These are phyloP conservation scores for Boletus reticulatus DNA, from an alignment of 768 basidiomycete genomes.

Conservation along the genomic window DNA sequence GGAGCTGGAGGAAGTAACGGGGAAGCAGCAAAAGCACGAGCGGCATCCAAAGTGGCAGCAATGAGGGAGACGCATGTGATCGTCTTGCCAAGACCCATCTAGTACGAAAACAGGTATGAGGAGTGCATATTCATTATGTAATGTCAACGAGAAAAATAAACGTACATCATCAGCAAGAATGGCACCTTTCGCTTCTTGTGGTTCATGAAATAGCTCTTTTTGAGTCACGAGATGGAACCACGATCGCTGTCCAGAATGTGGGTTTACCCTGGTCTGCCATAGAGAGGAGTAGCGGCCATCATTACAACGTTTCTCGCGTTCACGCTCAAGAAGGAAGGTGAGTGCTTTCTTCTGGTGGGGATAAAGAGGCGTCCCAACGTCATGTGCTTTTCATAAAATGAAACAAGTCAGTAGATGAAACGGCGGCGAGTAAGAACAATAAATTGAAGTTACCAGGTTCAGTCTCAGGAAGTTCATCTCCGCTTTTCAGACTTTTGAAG, in stretches of 20 bases:
- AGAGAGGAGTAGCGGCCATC: constrained; percentile 68
- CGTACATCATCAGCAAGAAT: constrained; percentile 97
- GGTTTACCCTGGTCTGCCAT: constrained; percentile 61
- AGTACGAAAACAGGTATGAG: not conserved
- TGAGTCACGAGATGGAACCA: constrained; percentile 90
- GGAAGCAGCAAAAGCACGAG: constrained; percentile 59
- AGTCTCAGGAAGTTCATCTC: constrained; percentile 83
- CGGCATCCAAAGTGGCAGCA: constrained; percentile 75
- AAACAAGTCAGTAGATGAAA: constrained; percentile 14
- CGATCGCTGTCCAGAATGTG: constrained; percentile 40
- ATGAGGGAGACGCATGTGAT: constrained; percentile 94
- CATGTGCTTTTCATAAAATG: constrained; percentile 43
- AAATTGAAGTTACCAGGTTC: constrained; percentile 66
- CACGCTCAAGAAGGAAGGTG: constrained; percentile 90
- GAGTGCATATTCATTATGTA: constrained; percentile 14
- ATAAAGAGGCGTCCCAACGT: constrained; percentile 85
- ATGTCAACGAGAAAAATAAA: constrained; percentile 13
- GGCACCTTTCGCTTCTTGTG: constrained; percentile 76
- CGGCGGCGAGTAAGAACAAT: constrained; percentile 10
- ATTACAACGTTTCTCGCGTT: constrained; percentile 56
- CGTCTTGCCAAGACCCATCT: constrained; percentile 99
- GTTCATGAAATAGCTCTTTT: constrained; percentile 65
- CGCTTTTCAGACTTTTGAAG: constrained; percentile 84
- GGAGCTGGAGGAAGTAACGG: constrained; percentile 50
- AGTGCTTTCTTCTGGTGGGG: constrained; percentile 98